These are phyloP conservation scores for Lepiota brunneoincarnata DNA, from an alignment of 768 basidiomycete genomes.

Conservation along the genomic window DNA sequence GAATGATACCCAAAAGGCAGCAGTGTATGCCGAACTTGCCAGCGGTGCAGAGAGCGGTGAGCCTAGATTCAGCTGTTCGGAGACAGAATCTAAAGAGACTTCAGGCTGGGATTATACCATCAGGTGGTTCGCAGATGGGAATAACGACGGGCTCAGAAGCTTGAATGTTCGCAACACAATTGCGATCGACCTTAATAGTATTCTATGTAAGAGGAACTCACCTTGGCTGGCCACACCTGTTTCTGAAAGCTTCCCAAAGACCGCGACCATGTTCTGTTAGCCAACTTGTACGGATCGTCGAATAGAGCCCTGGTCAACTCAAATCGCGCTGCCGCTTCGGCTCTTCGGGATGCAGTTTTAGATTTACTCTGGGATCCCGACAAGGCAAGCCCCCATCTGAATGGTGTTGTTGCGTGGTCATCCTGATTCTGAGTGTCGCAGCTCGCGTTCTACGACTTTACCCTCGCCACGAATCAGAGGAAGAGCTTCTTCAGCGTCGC, in stretches of 20 bases:
- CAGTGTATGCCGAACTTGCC: conserved; percentile 85
- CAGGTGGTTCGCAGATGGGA: conserved; percentile 40
- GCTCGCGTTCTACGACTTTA: conserved; percentile 92
- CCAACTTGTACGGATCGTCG: conserved; percentile 53
- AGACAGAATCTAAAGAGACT: not conserved
- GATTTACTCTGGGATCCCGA: conserved; percentile 84
- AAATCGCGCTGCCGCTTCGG: conserved; percentile 56
- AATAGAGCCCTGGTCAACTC: conserved; percentile 39
- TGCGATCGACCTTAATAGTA: conserved; percentile 80
- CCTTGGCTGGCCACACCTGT: conserved; percentile 4
- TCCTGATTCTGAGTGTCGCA: conserved; percentile 13
- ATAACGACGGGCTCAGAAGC: conserved; percentile 51
- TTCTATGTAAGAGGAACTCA: conserved; percentile 59
- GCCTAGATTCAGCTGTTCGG: conserved; percentile 11
- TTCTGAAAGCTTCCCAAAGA: conserved; percentile 38
- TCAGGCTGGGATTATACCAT: conserved; percentile 52
- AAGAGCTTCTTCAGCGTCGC: conserved; percentile 70
- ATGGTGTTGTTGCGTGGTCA: not conserved
- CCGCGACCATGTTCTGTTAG: conserved; percentile 58
- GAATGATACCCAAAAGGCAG: conserved; percentile 55
- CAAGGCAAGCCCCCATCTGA: conserved; percentile 36
- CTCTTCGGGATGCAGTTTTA: conserved; percentile 66
- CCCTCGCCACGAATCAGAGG: conserved; percentile 63
- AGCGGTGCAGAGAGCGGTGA: conserved; percentile 80
- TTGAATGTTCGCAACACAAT: conserved; percentile 70